A percentile compares a stretch with the other conserved stretches of the same genome.
These are phyloP conservation scores for Candida sojae DNA, from an alignment of 1,139 yeast species.

Conservation along the genomic window DNA sequence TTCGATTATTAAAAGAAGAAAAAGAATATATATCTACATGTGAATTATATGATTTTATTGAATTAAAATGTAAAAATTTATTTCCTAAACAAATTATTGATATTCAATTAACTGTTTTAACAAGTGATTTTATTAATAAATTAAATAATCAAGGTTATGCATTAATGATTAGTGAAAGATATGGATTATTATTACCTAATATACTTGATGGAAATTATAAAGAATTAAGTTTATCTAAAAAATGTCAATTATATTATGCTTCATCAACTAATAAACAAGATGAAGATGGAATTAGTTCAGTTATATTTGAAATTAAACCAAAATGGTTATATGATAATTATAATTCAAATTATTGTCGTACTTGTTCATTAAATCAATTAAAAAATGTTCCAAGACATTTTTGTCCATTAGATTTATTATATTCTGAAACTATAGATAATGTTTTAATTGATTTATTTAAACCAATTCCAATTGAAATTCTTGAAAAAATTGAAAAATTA, in stretches of 20 bases:
- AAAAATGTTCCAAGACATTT: constrained; percentile 38
- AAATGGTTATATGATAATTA: constrained; percentile 50
- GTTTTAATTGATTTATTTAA: constrained; percentile 39
- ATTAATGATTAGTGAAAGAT: constrained; percentile 39
- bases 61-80: constrained; percentile 40
- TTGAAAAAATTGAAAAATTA: constrained; percentile 21
- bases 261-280: background rate
- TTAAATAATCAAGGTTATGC: constrained; percentile 30
- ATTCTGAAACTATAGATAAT: constrained; percentile 30
- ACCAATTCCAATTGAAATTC: constrained; percentile 25
- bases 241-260: constrained; percentile 35
- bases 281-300: constrained; percentile 22
- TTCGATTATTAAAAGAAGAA: constrained; percentile 37
- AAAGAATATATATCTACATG: constrained; percentile 46
- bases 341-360: constrained; percentile 42
- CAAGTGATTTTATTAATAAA: constrained; percentile 32
- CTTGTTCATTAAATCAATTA: constrained; percentile 44
- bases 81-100: constrained; percentile 43
- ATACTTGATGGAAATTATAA: constrained; percentile 36
- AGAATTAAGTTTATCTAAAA: constrained; percentile 30
- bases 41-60: constrained; percentile 45
- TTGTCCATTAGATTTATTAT: constrained; percentile 46
- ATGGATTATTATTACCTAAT: constrained; percentile 45
- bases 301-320: constrained; percentile 47
- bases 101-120: constrained; percentile 39